phyloP scores from a whole-genome alignment of 139 green algal species.

The Tetratostichococcus sp. region DNA sequence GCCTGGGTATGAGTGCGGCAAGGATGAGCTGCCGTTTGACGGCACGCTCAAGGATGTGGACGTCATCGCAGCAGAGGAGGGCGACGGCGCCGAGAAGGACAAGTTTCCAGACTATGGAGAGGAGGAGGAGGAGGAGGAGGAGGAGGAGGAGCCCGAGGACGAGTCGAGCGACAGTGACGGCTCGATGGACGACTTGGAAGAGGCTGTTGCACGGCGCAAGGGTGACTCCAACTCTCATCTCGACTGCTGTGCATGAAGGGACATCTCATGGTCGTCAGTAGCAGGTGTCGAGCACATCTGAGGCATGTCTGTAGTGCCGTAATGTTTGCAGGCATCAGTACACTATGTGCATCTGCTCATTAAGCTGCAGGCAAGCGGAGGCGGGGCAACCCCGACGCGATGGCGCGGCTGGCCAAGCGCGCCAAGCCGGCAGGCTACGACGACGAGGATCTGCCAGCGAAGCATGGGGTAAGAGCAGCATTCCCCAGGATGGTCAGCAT shows the following conservation, averaged over 20 bases:
- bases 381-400: neutral
- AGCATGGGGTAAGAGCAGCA: too few species aligned
- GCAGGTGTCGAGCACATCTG: too few species aligned
- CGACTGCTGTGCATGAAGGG: too few species aligned
- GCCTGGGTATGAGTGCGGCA: neutral
- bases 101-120: neutral
- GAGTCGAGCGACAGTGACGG: neutral
- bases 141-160: neutral
- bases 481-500: too few species aligned
- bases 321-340: too few species aligned
- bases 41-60: neutral
- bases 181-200: neutral
- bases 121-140: neutral
- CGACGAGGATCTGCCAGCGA: neutral
- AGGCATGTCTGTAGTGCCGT: too few species aligned
- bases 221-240: neutral
- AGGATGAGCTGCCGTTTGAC: neutral
- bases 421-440: neutral
- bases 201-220: neutral
- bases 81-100: neutral
- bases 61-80: neutral
- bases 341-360: too few species aligned
- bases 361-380: neutral
- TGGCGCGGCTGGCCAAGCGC: neutral
- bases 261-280: too few species aligned